Base-by-base conservation (phyloP, 2,329 filamentous ascomycete genomes). In the Geosmithia putterillii region DNA sequence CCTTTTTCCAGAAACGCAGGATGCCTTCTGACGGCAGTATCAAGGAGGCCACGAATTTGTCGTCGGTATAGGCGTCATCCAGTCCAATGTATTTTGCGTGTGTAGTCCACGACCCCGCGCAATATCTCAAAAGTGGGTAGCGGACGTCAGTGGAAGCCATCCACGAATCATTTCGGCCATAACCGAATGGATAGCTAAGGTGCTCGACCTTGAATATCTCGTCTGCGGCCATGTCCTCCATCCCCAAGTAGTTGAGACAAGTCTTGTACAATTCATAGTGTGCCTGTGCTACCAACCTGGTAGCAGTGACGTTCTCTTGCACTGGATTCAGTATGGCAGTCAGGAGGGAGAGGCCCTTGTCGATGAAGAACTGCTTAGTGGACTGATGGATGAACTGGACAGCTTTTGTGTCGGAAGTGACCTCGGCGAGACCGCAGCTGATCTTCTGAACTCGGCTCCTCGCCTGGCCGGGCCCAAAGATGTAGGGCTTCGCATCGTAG, bases 351-450 rank as follows among this genome's bases (percentile, higher is more conserved):
- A 36, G 34, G 34, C 34, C 34, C 34, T 36, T 14, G 17, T 7
- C 15, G 6, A 36, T 36, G 17, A 36, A 36, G 34, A 67, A 73
- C 8, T 73, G 69, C 1, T 60, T 51, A 0, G 73, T 66, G 0
- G 70, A 71, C 47, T 73, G 66, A 34, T 74, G 70, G 6, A 74
- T 73, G 50, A 74, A 76, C 44, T 76, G 72, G 0, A 74, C 65
- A 12, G 0, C 53, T 50, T 15, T 52, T 60, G 25, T 17, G 15
- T 41, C 17, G 1, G 40, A 14, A 0, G 61, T 65, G 1, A 65
- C 47, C 42, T 74, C 70, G 0, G 63, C 65, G 7, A 76, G 56
- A 0, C 73, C 73, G 17, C 34, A 36, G 34, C 34, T 36, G 34
- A 36, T 7, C 14, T 36, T n/a, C 7, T n/a, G 14, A 6, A 36